Percentiles rank a stretch among this genome's conserved stretches.
Conservation (phyloP, 176 grass and related monocot species). For the Eleusine coracana region DNA sequence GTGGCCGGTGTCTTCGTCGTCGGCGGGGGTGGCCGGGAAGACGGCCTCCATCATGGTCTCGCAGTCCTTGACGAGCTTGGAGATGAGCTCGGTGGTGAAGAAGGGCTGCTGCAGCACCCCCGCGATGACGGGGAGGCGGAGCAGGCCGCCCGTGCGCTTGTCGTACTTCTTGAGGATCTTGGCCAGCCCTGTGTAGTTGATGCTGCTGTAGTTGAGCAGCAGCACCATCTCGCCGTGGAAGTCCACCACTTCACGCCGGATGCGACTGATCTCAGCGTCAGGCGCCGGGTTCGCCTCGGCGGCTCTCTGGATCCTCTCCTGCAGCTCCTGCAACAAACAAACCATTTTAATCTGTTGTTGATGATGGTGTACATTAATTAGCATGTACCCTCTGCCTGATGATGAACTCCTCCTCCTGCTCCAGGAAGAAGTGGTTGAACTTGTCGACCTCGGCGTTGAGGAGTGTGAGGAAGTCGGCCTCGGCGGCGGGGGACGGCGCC, state of each 20-base stretch:
- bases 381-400: conserved; percentile 62
- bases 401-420: conserved; percentile 94
- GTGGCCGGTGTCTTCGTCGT: background rate
- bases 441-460: conserved; percentile 88
- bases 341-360: background rate
- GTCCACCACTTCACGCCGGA: conserved; percentile 70
- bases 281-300: conserved; percentile 28
- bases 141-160: conserved; percentile 73
- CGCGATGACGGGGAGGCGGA: conserved; percentile 78
- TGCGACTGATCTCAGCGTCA: conserved; percentile 34
- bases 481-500: conserved; percentile 37
- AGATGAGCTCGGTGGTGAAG: conserved; percentile 84
- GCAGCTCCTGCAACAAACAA: conserved; percentile 53
- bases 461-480: conserved; percentile 64
- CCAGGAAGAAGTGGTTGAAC: conserved; percentile 89
- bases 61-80: conserved; percentile 71
- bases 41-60: conserved; percentile 72
- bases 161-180: conserved; percentile 98
- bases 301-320: conserved; percentile 53
- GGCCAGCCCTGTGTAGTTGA: conserved; percentile 79
- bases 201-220: conserved; percentile 82
- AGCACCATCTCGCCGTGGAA: conserved; percentile 91
- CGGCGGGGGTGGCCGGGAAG: conserved; percentile 38
- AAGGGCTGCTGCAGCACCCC: conserved; percentile 78
- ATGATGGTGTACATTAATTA: too few species aligned